Conservation (phyloP, 805 yeast species). For the Saturnispora halmiae region DNA sequence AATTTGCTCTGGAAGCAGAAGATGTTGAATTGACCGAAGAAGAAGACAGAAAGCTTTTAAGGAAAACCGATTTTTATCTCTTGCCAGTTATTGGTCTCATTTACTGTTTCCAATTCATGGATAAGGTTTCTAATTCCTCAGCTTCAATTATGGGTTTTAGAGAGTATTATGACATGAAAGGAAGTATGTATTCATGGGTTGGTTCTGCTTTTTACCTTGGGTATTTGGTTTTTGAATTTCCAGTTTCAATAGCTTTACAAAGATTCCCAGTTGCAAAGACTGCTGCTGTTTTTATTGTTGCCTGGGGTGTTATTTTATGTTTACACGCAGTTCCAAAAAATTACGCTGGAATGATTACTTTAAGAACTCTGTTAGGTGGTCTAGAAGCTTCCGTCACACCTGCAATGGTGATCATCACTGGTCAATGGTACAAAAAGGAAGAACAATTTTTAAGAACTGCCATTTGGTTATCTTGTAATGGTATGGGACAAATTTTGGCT, state of each 20-base stretch:
- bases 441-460: conserved; percentile 33
- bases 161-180: conserved; percentile 21
- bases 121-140: conserved; percentile 31
- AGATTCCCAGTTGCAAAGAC: conserved; percentile 27
- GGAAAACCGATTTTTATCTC: conserved; percentile 32
- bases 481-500: conserved; percentile 11
- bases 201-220: conserved; percentile 29
- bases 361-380: conserved; percentile 29
- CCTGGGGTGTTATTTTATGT: conserved; percentile 29
- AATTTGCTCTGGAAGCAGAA: conserved; percentile 7
- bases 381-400: conserved; percentile 25
- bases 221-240: conserved; percentile 21
- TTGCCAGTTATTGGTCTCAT: conserved; percentile 31
- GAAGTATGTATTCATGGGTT: conserved; percentile 24
- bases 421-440: conserved; percentile 37
- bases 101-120: conserved; percentile 34
- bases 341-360: conserved; percentile 28
- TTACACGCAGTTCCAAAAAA: conserved; percentile 24
- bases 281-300: conserved; percentile 21
- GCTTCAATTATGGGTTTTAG: conserved; percentile 26
- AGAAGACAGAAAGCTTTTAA: conserved; percentile 1
- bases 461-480: conserved; percentile 31
- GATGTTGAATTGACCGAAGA: conserved; percentile 8
- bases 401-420: conserved; percentile 18
- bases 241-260: conserved; percentile 34